These are phyloP conservation scores for Coelastrella sp. DNA, from an alignment of 139 green algal genomes.

Conservation along the genomic window DNA sequence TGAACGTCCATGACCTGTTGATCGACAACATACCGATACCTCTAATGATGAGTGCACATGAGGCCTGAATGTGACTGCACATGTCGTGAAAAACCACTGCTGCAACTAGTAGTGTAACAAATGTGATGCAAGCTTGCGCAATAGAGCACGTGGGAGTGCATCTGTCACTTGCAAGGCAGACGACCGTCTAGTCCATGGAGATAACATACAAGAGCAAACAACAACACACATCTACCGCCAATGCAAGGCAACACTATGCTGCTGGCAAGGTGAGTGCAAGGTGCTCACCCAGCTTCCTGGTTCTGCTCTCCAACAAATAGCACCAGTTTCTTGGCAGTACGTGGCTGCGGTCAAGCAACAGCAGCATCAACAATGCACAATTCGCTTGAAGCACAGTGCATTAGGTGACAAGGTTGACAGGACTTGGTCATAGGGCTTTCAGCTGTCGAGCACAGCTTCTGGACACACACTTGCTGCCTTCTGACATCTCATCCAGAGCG, in stretches of 20 bases:
- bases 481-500: neutral
- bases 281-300: conserved; percentile 2
- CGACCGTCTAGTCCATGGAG: neutral
- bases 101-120: too few relatives aligned
- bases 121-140: neutral
- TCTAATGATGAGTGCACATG: neutral
- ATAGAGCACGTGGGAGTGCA: neutral
- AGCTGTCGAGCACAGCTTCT: neutral
- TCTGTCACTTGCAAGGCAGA: neutral
- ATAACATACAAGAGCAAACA: neutral
- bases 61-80: neutral
- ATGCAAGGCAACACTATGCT: too few relatives aligned
- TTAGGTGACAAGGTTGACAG: neutral
- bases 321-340: conserved; percentile 64
- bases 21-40: neutral
- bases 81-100: too few relatives aligned
- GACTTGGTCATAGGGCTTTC: neutral
- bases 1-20: conserved; percentile 54
- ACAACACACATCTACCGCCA: neutral
- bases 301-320: conserved; percentile 58
- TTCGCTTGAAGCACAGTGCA: neutral
- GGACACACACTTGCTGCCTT: neutral
- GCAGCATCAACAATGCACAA: neutral
- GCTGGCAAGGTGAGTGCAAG: too few relatives aligned
- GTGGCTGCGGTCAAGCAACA: conserved; percentile 46